A percentile compares a stretch with the other conserved stretches of the same genome.
Evolutionary conservation across 2,329 filamentous ascomycete species (phyloP).

Genomic region (Colletotrichum cuscutae): DNA sequence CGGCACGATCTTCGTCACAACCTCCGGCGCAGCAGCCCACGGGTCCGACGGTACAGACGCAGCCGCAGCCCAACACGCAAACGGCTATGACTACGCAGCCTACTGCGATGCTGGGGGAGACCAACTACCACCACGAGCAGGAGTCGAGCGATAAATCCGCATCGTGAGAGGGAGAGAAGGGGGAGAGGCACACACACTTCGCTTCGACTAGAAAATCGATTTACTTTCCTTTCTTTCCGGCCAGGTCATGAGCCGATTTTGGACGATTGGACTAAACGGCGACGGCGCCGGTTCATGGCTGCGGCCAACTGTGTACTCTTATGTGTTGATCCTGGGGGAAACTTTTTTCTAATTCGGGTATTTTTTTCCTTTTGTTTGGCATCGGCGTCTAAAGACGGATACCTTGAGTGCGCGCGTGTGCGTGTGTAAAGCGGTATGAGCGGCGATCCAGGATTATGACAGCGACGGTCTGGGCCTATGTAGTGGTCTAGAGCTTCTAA

Average conservation of each 20-base stretch:
- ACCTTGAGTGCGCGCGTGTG: conserved; percentile 22
- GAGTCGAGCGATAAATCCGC: conserved; percentile 51
- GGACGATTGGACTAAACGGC: conserved; percentile 3
- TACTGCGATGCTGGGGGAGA: conserved; percentile 72
- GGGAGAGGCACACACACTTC: not conserved
- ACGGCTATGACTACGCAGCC: conserved; percentile 67
- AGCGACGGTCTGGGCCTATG: not conserved
- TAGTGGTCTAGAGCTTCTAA: not conserved
- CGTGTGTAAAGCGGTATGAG: not conserved
- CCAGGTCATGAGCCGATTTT: not conserved
- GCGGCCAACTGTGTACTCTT: conserved; percentile 22
- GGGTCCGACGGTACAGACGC: conserved; percentile 67
- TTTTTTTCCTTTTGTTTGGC: conserved; percentile 12
- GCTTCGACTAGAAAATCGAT: conserved; percentile 4
- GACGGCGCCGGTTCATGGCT: not conserved
- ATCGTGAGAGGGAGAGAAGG: conserved; percentile 36
- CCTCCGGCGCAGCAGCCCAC: conserved; percentile 52
- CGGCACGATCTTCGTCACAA: conserved; percentile 47
- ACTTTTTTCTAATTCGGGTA: not conserved
- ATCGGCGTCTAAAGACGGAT: conserved; percentile 34
- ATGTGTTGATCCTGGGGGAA: conserved; percentile 8
- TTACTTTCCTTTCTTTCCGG: not conserved
- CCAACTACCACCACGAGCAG: conserved; percentile 75
- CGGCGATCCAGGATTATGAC: not conserved
- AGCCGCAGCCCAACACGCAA: conserved; percentile 64